Base-by-base conservation (phyloP, 768 basidiomycete species). In the Hypsizygus marmoreus region DNA sequence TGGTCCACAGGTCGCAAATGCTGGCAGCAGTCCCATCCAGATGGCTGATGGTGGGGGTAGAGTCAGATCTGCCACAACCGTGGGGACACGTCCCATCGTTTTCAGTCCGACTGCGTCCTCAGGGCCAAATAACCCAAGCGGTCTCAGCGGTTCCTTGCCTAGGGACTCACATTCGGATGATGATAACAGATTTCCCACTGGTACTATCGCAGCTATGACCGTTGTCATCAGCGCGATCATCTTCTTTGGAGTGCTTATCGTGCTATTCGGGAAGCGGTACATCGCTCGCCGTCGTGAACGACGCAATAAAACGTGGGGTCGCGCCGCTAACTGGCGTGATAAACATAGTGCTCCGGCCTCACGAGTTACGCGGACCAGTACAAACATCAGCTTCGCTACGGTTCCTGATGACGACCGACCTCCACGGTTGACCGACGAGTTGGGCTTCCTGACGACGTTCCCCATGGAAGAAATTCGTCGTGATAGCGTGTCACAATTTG, bases 371-470 rank as follows among this genome's bases (percentile, higher is more conserved):
- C 44, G 50, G 12, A 28, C 43, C 11, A 66, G 65, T 42, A 58
- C 61, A 2, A 72, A 81, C 38, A 85, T 83, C 62, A 85, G 82
- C 64, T 86, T 85, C 40, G 84, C 74, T n/a, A 84, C 84, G 13
- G 77, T 73, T 14, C 71, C 74, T 55, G 80, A 82, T 41, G 74
- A 74, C 16, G 69, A 69, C 9, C 51, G 42, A n/a, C 57, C 49
- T 29, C 65, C 57, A 28, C 62, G 45, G 19, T 56, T 50, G 32
- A 50, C 35, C 13, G 20, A 58, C 3, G 51, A 62, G 30, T 58
- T 68, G 12, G 49, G 47, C 24, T 49, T 67, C 10, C 77, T 74
- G 8, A 62, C 70, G 12, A 48, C 77, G 7, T 82, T 81, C 4
- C 77, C 79, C 4, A 77, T 75, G 74, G 80, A 74, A 12, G 79